Conservation (phyloP, 192 early-diverging fungal genomes). For the Chytriomyces confervae region DNA sequence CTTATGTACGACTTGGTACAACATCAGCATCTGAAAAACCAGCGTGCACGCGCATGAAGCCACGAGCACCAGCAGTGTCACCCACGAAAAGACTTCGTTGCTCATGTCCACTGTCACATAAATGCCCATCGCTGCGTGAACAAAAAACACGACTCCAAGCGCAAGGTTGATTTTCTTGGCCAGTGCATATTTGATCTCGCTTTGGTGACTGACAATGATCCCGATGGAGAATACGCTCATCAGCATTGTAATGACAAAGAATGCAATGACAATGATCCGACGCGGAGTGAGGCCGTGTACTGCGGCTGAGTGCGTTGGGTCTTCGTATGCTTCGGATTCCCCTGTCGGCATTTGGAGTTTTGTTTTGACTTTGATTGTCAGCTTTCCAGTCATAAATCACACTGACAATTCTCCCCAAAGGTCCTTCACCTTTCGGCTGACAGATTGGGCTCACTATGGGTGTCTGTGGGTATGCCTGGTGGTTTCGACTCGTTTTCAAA, state of each 20-base stretch:
- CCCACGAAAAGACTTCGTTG: neutral
- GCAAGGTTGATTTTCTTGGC: neutral
- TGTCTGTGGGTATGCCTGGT: too few species aligned
- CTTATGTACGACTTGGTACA: slow-evolving; percentile 13
- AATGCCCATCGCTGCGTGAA: neutral
- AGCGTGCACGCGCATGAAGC: slow-evolving; percentile 1
- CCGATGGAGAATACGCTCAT: neutral
- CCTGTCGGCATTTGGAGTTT: too few species aligned
- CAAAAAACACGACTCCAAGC: slow-evolving; percentile 1
- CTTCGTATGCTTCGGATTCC: too few species aligned
- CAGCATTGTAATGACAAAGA: neutral
- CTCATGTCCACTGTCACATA: slow-evolving; percentile 3
- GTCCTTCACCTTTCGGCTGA: too few species aligned
- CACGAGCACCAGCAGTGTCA: neutral
- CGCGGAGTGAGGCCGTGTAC: neutral
- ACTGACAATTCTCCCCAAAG: too few species aligned
- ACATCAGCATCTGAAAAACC: slow-evolving; percentile 1
- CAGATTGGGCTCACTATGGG: too few species aligned
- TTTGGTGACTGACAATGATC: neutral
- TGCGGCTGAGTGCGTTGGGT: too few species aligned
- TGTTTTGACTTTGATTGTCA: too few species aligned
- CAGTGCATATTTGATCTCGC: neutral
- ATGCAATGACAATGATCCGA: neutral
- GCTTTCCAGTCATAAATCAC: too few species aligned
- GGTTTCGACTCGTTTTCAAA: too few species aligned